These are phyloP conservation scores for Acacia confusa DNA, from an alignment of 306 rosid species.

Conservation along the genomic window DNA sequence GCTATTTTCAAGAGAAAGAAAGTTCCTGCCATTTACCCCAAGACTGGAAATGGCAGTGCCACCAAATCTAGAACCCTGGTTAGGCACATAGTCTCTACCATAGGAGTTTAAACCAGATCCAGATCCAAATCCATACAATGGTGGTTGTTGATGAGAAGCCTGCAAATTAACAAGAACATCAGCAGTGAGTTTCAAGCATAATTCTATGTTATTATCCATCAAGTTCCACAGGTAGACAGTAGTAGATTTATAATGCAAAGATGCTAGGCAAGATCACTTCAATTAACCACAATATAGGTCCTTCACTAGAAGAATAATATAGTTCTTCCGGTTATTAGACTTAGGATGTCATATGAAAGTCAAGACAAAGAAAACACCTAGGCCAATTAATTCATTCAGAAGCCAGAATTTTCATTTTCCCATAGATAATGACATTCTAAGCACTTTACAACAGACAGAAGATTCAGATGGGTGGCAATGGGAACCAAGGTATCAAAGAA, in stretches of 20 bases:
- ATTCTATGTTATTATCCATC: slow-evolving; percentile 6
- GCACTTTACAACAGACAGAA: slow-evolving; percentile 18
- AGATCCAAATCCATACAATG: slow-evolving; percentile 72
- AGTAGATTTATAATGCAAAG: background rate
- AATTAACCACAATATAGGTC: slow-evolving; percentile 5
- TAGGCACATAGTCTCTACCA: slow-evolving; percentile 63
- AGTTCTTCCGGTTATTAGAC: background rate
- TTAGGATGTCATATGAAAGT: background rate
- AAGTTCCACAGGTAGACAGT: slow-evolving; percentile 20
- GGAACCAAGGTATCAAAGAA: background rate
- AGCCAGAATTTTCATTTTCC: background rate
- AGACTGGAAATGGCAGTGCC: slow-evolving; percentile 39
- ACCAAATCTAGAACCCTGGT: slow-evolving; percentile 64
- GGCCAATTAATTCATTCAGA: slow-evolving; percentile 20
- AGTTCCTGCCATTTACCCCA: slow-evolving; percentile 45
- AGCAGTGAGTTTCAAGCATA: slow-evolving; percentile 23
- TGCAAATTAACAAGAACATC: slow-evolving; percentile 44
- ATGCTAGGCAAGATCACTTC: slow-evolving; percentile 15
- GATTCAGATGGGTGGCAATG: background rate
- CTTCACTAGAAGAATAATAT: background rate
- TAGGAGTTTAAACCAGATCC: slow-evolving; percentile 76
- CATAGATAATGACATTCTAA: slow-evolving; percentile 7
- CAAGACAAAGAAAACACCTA: slow-evolving; percentile 8
- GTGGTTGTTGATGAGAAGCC: slow-evolving; percentile 72
- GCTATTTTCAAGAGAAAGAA: slow-evolving; percentile 57